These are phyloP conservation scores for Coniosporium tulheliwenetii DNA, from an alignment of 2,329 filamentous ascomycete species.

Conservation along the genomic window DNA sequence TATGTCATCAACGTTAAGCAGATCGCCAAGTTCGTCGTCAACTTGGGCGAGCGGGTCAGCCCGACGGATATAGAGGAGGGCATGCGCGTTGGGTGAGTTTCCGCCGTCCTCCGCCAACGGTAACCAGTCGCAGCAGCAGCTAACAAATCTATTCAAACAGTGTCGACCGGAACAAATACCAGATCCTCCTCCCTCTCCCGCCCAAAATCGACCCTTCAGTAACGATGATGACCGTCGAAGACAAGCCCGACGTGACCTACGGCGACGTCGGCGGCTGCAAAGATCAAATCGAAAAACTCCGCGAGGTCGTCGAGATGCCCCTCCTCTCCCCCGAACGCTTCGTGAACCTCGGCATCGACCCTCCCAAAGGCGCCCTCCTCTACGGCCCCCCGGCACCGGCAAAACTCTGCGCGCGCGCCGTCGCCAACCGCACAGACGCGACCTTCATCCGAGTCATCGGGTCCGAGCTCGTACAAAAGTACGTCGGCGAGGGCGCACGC, in stretches of 20 bases:
- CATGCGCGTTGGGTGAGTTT: slow-evolving; percentile 73
- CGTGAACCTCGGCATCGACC: slow-evolving; percentile 96
- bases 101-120: background rate
- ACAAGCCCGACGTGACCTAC: slow-evolving; percentile 98
- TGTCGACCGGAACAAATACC: slow-evolving; percentile 97
- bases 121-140: background rate
- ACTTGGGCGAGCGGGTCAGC: slow-evolving; percentile 89
- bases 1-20: slow-evolving; percentile 99
- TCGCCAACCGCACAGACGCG: slow-evolving; percentile 93
- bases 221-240: slow-evolving; percentile 99
- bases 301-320: slow-evolving; percentile 98
- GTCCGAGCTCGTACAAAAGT: slow-evolving; percentile 95
- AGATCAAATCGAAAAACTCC: slow-evolving; percentile 97
- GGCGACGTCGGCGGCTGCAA: slow-evolving; percentile 98
- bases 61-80: slow-evolving; percentile 99
- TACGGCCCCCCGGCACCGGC: slow-evolving; percentile 98
- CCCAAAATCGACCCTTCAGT: slow-evolving; percentile 98
- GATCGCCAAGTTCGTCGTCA: slow-evolving; percentile 98
- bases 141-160: slow-evolving; percentile 16
- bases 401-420: slow-evolving; percentile 97
- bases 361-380: slow-evolving; percentile 88
- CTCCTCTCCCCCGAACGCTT: slow-evolving; percentile 92
- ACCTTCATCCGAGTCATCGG: slow-evolving; percentile 98
- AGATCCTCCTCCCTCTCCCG: slow-evolving; percentile 88
- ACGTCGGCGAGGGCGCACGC: slow-evolving; percentile 91